Evolutionary conservation across 1,284 basidiomycete species (phyloP), one percentile per base, ranked within the genome.

Genomic region (Binderoboletus segoi): DNA sequence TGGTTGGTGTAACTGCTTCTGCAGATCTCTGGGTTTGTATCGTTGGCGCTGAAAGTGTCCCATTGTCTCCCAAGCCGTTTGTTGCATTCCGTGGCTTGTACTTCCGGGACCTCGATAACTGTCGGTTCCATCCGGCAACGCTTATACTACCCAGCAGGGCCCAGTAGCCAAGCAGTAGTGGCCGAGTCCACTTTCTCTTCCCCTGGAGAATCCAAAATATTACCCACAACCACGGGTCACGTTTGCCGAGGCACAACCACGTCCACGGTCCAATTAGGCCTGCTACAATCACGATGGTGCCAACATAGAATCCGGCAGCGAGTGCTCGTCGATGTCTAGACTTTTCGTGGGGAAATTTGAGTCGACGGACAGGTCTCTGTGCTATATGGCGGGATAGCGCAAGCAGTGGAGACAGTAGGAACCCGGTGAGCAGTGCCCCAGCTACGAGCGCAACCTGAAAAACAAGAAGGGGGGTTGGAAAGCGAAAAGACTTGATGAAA

Each of bases 371-470:
- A 1, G 97, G 97, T 37, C 89, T 86, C 66, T 94, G 94, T 0
- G 96, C 96, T 58, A 97, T 91, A 69, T 95, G 89, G 1, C 97
- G 85, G 16, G 95, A 97, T 18, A 98, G 83, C 53, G 95, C 90
- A 18, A 99, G 88, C 12, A 99, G 80, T 0, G 97, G 97, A 0
- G 94, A 94, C n/a, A 99, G 84, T 13, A 98, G 78, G 73, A 98
- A 94, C 7, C 97, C 97, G 16, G 89, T 88, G 24, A 98, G 79
- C 57, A 99, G 85, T 0, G 94, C 91, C 26, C 97, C 97, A 11
- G 92, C 93, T 48, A 99, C 91, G 37, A 99, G 82, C 1, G 97
- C 94, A 41, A 96, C 82, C 71, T 99, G 97, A 72, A 95, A 96
- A 48, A 91, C 85, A 47, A 99, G 81, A 13, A 99, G 81, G 4